Evolutionary conservation across 176 grass and related monocot genomes (phyloP).

Genomic region (Urochloa ruziziensis): DNA sequence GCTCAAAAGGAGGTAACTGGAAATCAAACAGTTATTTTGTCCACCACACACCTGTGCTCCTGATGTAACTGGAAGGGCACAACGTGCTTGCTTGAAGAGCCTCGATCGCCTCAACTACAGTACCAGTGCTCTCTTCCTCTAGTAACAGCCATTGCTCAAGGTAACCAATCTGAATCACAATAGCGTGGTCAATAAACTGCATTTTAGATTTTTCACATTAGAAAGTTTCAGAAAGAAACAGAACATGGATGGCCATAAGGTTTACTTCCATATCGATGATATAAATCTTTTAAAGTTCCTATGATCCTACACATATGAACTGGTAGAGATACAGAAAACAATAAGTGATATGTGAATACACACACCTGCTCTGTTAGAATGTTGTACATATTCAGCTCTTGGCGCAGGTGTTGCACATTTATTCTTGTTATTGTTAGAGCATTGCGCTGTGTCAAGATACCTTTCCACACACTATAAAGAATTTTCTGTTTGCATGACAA

Average conservation of each 20-base stretch:
- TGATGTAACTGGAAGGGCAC: constrained; percentile 53
- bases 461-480: constrained; percentile 46
- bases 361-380: constrained; percentile 69
- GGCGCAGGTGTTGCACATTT: constrained; percentile 37
- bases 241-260: not conserved
- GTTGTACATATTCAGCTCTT: constrained; percentile 41
- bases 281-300: not conserved
- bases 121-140: constrained; percentile 45
- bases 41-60: constrained; percentile 51
- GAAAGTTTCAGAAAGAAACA: not conserved
- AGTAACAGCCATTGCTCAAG: constrained; percentile 61
- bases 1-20: not conserved
- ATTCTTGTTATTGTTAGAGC: constrained; percentile 42
- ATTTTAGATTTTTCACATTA: not conserved
- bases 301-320: not conserved
- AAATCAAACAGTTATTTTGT: constrained; percentile 11
- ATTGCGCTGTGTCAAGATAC: constrained; percentile 40
- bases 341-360: not conserved
- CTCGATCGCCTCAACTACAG: constrained; percentile 47
- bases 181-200: not conserved
- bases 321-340: not conserved
- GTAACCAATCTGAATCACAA: constrained; percentile 53
- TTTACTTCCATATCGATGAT: not conserved
- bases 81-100: constrained; percentile 67
- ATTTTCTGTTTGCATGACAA: constrained; percentile 36